phyloP scores from a whole-genome alignment of 106 monocot species.

The Chionographis japonica region DNA sequence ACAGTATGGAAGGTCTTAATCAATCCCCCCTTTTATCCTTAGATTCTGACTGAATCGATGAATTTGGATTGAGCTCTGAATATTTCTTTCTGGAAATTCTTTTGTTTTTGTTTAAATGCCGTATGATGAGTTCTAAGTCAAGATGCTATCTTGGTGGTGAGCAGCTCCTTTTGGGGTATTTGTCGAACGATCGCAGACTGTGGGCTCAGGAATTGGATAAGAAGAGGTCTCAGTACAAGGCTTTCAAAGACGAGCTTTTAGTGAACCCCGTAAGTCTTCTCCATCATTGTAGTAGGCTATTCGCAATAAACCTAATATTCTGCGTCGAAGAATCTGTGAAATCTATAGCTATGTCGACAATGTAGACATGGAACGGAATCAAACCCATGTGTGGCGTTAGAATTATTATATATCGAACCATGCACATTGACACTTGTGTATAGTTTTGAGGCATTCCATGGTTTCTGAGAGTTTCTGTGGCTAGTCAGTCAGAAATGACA shows the following conservation, averaged over 20 bases:
- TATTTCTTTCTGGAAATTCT: not conserved
- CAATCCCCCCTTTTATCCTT: too few relatives aligned
- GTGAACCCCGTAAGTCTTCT: slow-evolving; percentile 70
- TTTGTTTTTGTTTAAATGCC: not conserved
- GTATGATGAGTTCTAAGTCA: not conserved
- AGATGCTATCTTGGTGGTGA: slow-evolving; percentile 12
- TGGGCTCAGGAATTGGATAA: slow-evolving; percentile 67
- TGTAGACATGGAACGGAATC: too few relatives aligned
- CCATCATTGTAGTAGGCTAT: not conserved
- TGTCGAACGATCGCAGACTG: slow-evolving; percentile 55
- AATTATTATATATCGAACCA: too few relatives aligned
- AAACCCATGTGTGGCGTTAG: too few relatives aligned
- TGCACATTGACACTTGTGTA: too few relatives aligned
- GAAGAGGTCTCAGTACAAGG: slow-evolving; percentile 67
- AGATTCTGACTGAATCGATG: not conserved
- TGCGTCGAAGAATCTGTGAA: not conserved
- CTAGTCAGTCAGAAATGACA: slow-evolving; percentile 70
- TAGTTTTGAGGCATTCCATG: slow-evolving; percentile 1
- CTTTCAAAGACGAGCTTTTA: slow-evolving; percentile 78
- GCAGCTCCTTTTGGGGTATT: slow-evolving; percentile 80
- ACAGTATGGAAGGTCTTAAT: slow-evolving; percentile 80
- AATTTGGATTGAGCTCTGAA: not conserved
- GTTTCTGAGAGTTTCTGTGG: slow-evolving; percentile 46
- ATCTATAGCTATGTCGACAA: not conserved
- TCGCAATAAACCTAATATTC: not conserved